Evolutionary conservation across 2,329 filamentous ascomycete species (phyloP).

Genomic region (Clonostachys rosea): DNA sequence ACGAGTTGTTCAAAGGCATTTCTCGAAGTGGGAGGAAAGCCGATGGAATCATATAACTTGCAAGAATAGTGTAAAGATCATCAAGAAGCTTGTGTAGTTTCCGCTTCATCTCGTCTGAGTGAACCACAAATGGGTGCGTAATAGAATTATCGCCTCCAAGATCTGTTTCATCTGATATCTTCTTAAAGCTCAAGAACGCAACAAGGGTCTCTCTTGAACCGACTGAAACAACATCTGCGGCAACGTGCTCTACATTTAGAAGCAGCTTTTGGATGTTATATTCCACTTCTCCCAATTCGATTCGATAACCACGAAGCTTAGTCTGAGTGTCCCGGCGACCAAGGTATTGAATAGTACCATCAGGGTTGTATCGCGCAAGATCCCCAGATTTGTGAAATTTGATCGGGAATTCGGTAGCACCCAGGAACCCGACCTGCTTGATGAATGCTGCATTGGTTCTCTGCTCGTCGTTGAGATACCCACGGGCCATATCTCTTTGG

Average conservation of each 20-base stretch:
- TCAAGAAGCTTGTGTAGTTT: not conserved
- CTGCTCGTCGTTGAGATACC: slow-evolving; percentile 35
- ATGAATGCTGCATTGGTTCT: slow-evolving; percentile 20
- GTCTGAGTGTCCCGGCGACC: slow-evolving; percentile 23
- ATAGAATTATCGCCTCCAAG: too few relatives aligned
- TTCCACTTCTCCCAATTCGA: slow-evolving; percentile 29
- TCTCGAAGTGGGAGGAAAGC: slow-evolving; percentile 4
- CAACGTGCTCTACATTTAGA: not conserved
- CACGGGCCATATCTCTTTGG: slow-evolving; percentile 32
- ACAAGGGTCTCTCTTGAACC: not conserved
- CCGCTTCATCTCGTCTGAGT: too few relatives aligned
- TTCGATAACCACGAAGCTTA: slow-evolving; percentile 46
- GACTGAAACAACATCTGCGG: slow-evolving; percentile 2
- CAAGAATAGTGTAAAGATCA: not conserved
- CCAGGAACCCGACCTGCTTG: slow-evolving; percentile 7
- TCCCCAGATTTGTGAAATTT: slow-evolving; percentile 10
- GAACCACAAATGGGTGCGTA: too few relatives aligned
- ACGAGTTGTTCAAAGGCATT: slow-evolving; percentile 1
- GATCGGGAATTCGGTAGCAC: not conserved
- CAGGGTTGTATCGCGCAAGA: slow-evolving; percentile 1
- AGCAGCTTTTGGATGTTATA: not conserved
- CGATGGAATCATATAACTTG: slow-evolving; percentile 7
- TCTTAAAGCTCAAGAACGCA: not conserved
- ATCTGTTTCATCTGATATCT: not conserved
- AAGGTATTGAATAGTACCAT: slow-evolving; percentile 2